These are phyloP conservation scores for Flaveria linearis DNA, from an alignment of 129 eudicot species.

Conservation along the genomic window DNA sequence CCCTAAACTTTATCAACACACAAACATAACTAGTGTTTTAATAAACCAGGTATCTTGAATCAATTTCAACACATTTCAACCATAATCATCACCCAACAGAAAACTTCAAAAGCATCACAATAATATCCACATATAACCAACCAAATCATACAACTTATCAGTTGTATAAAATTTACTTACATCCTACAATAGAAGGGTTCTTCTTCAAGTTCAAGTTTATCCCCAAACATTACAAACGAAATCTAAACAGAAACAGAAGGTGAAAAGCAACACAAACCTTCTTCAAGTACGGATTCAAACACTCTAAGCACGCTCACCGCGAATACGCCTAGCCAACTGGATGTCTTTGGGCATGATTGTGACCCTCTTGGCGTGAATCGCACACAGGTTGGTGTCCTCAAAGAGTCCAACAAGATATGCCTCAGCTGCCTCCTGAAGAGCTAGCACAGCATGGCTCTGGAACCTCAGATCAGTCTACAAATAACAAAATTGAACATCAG, in stretches of 20 bases:
- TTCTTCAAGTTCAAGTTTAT: not conserved
- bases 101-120: not conserved
- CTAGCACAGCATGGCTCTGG: slow-evolving; percentile 89
- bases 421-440: slow-evolving; percentile 90
- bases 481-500: not conserved
- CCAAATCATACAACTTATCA: slow-evolving; percentile 10
- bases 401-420: slow-evolving; percentile 75
- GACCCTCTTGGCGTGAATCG: slow-evolving; percentile 90
- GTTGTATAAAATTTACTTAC: slow-evolving; percentile 32
- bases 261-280: slow-evolving; percentile 4
- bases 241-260: slow-evolving; percentile 11
- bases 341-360: slow-evolving; percentile 97
- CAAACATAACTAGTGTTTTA: too few species aligned
- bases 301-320: slow-evolving; percentile 90
- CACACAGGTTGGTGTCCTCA: slow-evolving; percentile 82
- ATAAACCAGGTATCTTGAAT: too few species aligned
- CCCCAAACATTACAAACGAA: slow-evolving; percentile 18
- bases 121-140: slow-evolving; percentile 3
- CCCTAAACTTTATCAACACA: too few species aligned
- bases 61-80: too few species aligned
- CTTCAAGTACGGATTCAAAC: not conserved
- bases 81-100: not conserved
- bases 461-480: slow-evolving; percentile 84
- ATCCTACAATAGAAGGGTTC: slow-evolving; percentile 26
- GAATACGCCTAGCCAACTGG: slow-evolving; percentile 84